A percentile compares a stretch with the other conserved stretches of the same genome.
phyloP scores from a whole-genome alignment of 768 basidiomycete genomes.

The Lepiota subincarnata region DNA sequence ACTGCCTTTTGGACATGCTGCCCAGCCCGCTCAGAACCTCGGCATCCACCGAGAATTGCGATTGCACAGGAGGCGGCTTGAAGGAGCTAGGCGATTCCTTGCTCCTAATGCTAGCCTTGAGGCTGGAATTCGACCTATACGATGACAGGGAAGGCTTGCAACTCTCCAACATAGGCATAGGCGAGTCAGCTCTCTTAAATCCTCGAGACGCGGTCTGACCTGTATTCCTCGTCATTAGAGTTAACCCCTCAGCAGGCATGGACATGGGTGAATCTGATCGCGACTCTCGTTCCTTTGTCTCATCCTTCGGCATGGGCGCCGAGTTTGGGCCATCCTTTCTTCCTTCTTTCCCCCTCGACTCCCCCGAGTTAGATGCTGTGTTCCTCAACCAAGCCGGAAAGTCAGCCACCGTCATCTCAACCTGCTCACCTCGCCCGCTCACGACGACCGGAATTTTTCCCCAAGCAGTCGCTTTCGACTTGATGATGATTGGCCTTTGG shows the following conservation, averaged over 20 bases:
- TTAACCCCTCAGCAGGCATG: background rate
- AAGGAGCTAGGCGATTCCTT: background rate
- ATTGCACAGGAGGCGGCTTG: background rate
- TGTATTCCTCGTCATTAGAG: background rate
- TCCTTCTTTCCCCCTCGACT: background rate
- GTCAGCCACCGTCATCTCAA: background rate
- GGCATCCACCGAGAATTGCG: background rate
- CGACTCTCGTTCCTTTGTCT: background rate
- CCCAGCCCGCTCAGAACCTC: background rate
- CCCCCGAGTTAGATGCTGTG: background rate
- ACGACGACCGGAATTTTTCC: background rate
- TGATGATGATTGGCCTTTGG: background rate
- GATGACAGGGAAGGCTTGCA: background rate
- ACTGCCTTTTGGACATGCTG: background rate
- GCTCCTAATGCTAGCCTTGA: background rate
- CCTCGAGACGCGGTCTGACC: background rate
- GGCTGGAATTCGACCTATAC: background rate
- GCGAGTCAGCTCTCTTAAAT: slow-evolving; percentile 3
- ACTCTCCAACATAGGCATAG: background rate
- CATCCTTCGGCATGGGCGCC: background rate
- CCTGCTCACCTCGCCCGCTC: background rate
- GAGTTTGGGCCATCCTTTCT: background rate
- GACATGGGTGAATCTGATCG: background rate
- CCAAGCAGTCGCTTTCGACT: background rate
- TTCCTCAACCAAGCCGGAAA: background rate